Evolutionary conservation across 2,329 filamentous ascomycete species (phyloP).

Genomic region (Alternaria sp.): DNA sequence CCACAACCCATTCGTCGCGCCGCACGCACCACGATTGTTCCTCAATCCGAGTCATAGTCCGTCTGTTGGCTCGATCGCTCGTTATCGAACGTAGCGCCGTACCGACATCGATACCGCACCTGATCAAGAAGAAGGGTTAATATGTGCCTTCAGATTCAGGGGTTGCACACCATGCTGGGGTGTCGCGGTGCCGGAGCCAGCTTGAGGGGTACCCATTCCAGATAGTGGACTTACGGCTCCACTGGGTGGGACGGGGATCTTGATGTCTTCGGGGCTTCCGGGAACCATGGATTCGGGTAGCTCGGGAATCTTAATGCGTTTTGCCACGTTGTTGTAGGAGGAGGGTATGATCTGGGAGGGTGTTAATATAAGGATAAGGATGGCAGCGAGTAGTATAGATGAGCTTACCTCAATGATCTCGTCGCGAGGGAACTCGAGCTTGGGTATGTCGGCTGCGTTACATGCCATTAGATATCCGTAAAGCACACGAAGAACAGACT

Average conservation of each 20-base stretch:
- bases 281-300: conserved; percentile 72
- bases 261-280: conserved; percentile 79
- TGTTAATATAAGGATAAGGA: background rate
- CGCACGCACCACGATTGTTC: background rate
- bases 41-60: conserved; percentile 18
- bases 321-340: conserved; percentile 95
- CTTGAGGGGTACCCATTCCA: conserved; percentile 48
- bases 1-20: background rate
- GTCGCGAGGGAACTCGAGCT: conserved; percentile 89
- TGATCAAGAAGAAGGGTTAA: conserved; percentile 14
- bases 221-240: conserved; percentile 54
- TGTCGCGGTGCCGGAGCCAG: conserved; percentile 7
- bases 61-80: conserved; percentile 30
- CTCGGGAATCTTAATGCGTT: conserved; percentile 82
- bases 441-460: conserved; percentile 91
- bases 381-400: no score
- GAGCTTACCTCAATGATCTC: conserved; percentile 85
- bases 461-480: conserved; percentile 99
- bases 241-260: conserved; percentile 73
- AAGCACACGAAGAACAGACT: conserved; percentile 93
- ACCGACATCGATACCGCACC: conserved; percentile 19
- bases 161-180: conserved; percentile 5
- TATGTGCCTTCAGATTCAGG: conserved; percentile 7
- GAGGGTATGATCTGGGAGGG: conserved; percentile 80
- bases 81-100: conserved; percentile 27